Conservation (phyloP, 2,329 filamentous ascomycete species). For the Talaromyces sp. region DNA sequence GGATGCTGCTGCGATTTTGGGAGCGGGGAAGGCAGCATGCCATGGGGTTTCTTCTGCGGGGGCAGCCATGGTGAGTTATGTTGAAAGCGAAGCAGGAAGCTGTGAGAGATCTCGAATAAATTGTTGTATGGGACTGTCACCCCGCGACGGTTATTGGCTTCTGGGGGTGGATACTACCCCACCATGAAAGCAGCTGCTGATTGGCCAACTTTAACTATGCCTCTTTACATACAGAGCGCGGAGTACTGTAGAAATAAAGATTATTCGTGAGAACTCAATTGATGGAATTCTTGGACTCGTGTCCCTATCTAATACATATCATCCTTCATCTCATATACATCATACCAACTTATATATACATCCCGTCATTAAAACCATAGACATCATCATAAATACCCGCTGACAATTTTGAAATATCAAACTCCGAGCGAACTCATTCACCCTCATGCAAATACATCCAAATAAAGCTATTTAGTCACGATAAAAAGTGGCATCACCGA, state of each 20-base stretch:
- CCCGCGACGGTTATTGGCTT: neutral
- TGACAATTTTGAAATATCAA: neutral
- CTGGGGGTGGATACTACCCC: neutral
- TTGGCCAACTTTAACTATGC: neutral
- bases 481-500: neutral
- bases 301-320: neutral
- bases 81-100: too few relatives aligned
- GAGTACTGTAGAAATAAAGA: neutral
- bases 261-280: too few relatives aligned
- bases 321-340: neutral
- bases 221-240: neutral
- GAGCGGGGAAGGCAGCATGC: slow-evolving; percentile 32
- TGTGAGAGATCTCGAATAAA: too few relatives aligned
- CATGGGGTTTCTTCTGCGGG: neutral
- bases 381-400: neutral
- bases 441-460: neutral
- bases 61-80: neutral
- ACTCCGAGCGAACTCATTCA: neutral
- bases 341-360: neutral
- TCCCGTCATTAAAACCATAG: neutral
- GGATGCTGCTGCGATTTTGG: slow-evolving; percentile 21
- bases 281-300: neutral
- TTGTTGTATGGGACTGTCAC: neutral
- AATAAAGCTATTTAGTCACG: neutral
- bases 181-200: neutral